These are phyloP conservation scores for Papiliotrema terrestris DNA, from an alignment of 1,284 basidiomycete genomes.

Conservation along the genomic window DNA sequence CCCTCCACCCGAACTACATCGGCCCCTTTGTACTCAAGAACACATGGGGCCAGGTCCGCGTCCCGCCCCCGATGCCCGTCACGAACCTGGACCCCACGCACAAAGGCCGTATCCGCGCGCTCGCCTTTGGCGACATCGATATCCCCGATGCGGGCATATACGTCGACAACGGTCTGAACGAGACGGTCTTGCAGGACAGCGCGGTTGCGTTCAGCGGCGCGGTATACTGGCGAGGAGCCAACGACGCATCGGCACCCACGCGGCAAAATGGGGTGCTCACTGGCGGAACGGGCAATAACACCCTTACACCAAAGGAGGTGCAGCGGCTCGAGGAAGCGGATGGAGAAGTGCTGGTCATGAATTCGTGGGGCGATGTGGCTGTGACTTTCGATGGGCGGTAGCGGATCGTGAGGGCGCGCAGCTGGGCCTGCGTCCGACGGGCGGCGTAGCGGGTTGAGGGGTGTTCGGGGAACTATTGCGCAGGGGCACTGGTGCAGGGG, in stretches of 20 bases:
- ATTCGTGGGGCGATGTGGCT: constrained; percentile 37
- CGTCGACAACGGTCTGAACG: constrained; percentile 18
- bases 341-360: constrained; percentile 26
- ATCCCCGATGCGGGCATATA: constrained; percentile 20
- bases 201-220: constrained; percentile 28
- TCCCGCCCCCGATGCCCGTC: constrained; percentile 18
- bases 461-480: too few relatives aligned
- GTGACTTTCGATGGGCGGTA: constrained; percentile 34
- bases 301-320: constrained; percentile 8
- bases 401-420: too few relatives aligned
- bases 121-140: constrained; percentile 25
- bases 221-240: constrained; percentile 22
- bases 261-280: constrained; percentile 5
- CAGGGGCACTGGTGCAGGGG: too few relatives aligned
- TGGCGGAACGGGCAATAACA: not conserved
- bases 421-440: too few relatives aligned
- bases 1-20: constrained; percentile 43
- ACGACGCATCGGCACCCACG: not conserved
- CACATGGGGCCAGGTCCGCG: constrained; percentile 33
- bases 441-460: too few relatives aligned
- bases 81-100: constrained; percentile 21
- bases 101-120: constrained; percentile 15
- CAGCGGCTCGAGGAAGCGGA: constrained; percentile 13
- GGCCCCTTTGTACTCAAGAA: constrained; percentile 41
- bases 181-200: constrained; percentile 12